Conservation (phyloP, 257 asterid genomes). For the Thymus mandschuricus region DNA sequence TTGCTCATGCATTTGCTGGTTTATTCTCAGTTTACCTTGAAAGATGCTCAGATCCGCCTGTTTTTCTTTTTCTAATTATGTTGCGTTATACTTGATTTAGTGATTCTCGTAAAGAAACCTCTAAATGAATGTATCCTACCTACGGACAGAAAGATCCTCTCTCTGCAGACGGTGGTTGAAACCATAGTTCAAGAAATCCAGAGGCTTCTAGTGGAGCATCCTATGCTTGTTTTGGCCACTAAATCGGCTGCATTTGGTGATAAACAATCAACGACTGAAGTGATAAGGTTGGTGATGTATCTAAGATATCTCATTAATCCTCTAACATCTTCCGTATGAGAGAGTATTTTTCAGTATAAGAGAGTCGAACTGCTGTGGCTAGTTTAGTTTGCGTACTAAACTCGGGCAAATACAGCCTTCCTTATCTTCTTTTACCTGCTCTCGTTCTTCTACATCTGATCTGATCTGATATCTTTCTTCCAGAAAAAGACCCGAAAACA, state of each 20-base stretch:
- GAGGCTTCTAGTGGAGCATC: conserved; percentile 70
- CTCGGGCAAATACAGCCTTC: background rate
- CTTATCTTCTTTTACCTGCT: background rate
- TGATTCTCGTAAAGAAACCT: conserved; percentile 13
- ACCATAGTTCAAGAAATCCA: conserved; percentile 69
- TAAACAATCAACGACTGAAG: conserved; percentile 48
- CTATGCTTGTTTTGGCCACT: conserved; percentile 74
- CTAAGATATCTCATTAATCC: background rate
- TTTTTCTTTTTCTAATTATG: background rate
- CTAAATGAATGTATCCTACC: background rate
- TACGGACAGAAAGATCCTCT: conserved; percentile 61
- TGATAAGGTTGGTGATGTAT: conserved; percentile 49
- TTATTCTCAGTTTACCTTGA: background rate
- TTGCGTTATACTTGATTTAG: background rate
- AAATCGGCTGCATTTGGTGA: conserved; percentile 63
- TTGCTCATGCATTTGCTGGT: background rate
- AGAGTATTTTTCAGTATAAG: background rate
- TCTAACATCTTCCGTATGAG: background rate
- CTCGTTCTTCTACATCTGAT: conserved; percentile 9
- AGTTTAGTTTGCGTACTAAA: background rate
- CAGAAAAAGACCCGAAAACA: conserved; percentile 50
- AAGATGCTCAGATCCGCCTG: conserved; percentile 2
- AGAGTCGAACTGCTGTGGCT: background rate
- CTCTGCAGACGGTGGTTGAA: conserved; percentile 78
- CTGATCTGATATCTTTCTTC: conserved; percentile 24